Evolutionary conservation across 1,284 basidiomycete species (phyloP).

Genomic region (Kalmanozyma brasiliensis): DNA sequence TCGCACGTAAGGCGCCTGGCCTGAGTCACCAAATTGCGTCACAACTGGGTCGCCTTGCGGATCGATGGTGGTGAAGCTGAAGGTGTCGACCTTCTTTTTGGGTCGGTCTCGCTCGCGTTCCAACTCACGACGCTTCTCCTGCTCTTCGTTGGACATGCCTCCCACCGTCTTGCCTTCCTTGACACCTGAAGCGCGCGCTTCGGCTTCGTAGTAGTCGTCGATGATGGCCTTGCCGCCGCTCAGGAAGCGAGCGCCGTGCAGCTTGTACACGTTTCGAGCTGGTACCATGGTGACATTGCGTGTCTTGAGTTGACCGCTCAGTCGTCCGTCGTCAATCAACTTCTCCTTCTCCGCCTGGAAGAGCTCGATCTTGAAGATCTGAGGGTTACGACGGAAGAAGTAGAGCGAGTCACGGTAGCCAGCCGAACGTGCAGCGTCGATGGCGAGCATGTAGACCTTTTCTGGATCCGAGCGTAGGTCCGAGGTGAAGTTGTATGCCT

Average conservation of each 20-base stretch:
- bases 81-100: constrained; percentile 55
- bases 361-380: constrained; percentile 82
- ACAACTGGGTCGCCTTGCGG: constrained; percentile 59
- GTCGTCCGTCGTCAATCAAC: constrained; percentile 85
- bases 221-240: constrained; percentile 86
- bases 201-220: constrained; percentile 95
- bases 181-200: constrained; percentile 72
- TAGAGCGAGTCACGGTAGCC: constrained; percentile 96
- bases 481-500: constrained; percentile 84
- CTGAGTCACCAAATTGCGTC: constrained; percentile 64
- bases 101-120: constrained; percentile 54
- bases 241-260: constrained; percentile 90
- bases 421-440: constrained; percentile 93
- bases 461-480: constrained; percentile 81
- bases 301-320: constrained; percentile 86
- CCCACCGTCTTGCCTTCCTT: constrained; percentile 65
- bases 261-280: constrained; percentile 90
- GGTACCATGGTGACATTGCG: constrained; percentile 93
- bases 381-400: constrained; percentile 90
- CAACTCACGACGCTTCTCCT: constrained; percentile 52
- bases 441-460: constrained; percentile 91
- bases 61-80: constrained; percentile 54
- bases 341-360: constrained; percentile 80
- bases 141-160: constrained; percentile 52
- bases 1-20: constrained; percentile 61